A percentile compares a stretch with the other conserved stretches of the same genome.
These are phyloP conservation scores for Cyclanthera cordifolia DNA, from an alignment of 306 rosid species.

Conservation along the genomic window DNA sequence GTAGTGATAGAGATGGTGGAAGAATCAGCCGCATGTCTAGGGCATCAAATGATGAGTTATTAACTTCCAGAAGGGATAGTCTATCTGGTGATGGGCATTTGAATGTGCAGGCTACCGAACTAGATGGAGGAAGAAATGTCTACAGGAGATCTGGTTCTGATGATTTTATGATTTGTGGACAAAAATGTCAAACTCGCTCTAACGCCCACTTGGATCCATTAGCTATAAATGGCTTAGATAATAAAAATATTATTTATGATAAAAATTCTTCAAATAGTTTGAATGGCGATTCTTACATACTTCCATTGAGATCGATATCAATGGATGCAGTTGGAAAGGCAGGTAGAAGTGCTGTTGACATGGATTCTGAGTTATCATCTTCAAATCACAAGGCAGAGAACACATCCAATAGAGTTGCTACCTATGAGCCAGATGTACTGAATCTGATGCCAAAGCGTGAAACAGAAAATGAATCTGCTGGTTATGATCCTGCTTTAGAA, in stretches of 20 bases:
- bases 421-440: conserved; percentile 68
- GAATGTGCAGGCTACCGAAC: conserved; percentile 54
- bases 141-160: conserved; percentile 43
- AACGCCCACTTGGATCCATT: conserved; percentile 35
- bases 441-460: conserved; percentile 75
- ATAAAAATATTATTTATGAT: conserved; percentile 29
- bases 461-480: conserved; percentile 45
- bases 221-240: conserved; percentile 43
- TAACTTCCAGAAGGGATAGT: conserved; percentile 34
- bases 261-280: conserved; percentile 42
- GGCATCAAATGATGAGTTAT: conserved; percentile 39
- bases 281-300: conserved; percentile 77
- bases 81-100: conserved; percentile 25
- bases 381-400: conserved; percentile 36
- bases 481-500: conserved; percentile 78
- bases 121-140: conserved; percentile 42
- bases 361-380: conserved; percentile 64
- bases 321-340: conserved; percentile 39
- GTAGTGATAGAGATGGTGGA: conserved; percentile 43
- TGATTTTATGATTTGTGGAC: conserved; percentile 58
- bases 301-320: conserved; percentile 44
- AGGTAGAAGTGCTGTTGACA: conserved; percentile 58
- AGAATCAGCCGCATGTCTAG: conserved; percentile 32
- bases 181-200: conserved; percentile 29
- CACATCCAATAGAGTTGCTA: conserved; percentile 20